Percentiles rank a stretch among this genome's conserved stretches.
These are phyloP conservation scores for Ceratobasidium sp. DNA, from an alignment of 1,284 basidiomycete species.

Conservation along the genomic window DNA sequence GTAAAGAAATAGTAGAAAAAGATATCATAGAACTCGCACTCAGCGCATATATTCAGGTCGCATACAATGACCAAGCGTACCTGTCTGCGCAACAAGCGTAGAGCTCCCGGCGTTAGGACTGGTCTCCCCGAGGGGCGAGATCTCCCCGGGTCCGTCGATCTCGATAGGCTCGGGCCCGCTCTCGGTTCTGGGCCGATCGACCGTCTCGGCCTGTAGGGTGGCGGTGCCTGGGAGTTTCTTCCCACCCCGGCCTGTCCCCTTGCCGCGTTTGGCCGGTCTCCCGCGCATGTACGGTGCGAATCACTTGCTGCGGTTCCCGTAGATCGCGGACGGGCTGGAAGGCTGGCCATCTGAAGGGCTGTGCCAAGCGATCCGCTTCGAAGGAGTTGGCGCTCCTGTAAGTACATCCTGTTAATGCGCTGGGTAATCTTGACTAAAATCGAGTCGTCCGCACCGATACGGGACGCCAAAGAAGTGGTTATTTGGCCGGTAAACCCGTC, in stretches of 20 bases:
- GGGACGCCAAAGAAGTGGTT: not conserved
- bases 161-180: not conserved
- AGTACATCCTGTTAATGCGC: not conserved
- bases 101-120: not conserved
- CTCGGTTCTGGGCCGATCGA: too few species aligned
- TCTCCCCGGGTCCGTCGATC: not conserved
- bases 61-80: not conserved
- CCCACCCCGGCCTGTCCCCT: too few species aligned
- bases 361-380: not conserved
- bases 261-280: too few species aligned
- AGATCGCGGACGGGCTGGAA: too few species aligned
- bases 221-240: too few species aligned
- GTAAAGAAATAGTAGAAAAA: not conserved
- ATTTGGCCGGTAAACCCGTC: not conserved
- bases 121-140: not conserved
- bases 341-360: not conserved
- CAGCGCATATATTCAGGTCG: not conserved
- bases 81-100: not conserved
- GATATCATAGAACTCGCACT: not conserved
- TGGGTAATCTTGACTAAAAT: not conserved
- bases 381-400: not conserved
- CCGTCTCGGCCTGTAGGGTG: too few species aligned
- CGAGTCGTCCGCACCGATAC: not conserved
- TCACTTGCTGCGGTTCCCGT: not conserved
- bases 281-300: too few species aligned